Percentiles rank a stretch among this genome's conserved stretches.
Conservation (phyloP, 2,329 filamentous ascomycete species). For the Fusarium albidum region DNA sequence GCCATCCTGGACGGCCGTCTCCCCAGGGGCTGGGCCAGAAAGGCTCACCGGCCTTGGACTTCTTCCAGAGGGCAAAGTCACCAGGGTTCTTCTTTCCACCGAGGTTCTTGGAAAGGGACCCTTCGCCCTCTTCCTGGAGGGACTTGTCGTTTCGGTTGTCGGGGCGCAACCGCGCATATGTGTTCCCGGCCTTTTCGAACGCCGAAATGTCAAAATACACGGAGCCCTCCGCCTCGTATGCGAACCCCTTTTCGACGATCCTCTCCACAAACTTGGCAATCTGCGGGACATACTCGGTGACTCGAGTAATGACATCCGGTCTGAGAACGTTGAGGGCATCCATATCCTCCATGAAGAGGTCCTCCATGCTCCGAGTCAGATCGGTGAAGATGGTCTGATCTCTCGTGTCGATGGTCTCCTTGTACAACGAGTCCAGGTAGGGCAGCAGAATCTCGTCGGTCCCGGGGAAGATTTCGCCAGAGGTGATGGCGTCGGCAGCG, state of each 20-base stretch:
- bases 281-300: slow-evolving; percentile 91
- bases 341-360: slow-evolving; percentile 91
- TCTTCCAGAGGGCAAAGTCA: slow-evolving; percentile 95
- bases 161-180: slow-evolving; percentile 85
- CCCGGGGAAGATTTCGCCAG: slow-evolving; percentile 60
- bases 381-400: slow-evolving; percentile 82
- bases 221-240: slow-evolving; percentile 82
- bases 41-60: slow-evolving; percentile 89
- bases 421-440: slow-evolving; percentile 78
- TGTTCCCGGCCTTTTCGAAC: slow-evolving; percentile 85
- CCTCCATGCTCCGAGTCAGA: slow-evolving; percentile 85
- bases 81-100: slow-evolving; percentile 76
- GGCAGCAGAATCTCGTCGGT: slow-evolving; percentile 77
- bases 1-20: slow-evolving; percentile 88
- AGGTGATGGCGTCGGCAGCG: slow-evolving; percentile 58
- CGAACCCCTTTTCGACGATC: slow-evolving; percentile 86
- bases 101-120: slow-evolving; percentile 72
- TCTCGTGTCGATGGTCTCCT: slow-evolving; percentile 67
- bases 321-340: slow-evolving; percentile 82
- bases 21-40: slow-evolving; percentile 92
- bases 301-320: slow-evolving; percentile 83
- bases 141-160: slow-evolving; percentile 86
- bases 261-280: slow-evolving; percentile 86
- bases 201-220: slow-evolving; percentile 93
- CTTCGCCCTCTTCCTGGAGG: slow-evolving; percentile 88